phyloP scores from a whole-genome alignment of 2,329 filamentous ascomycete genomes.

The Laburnicola sp. region DNA sequence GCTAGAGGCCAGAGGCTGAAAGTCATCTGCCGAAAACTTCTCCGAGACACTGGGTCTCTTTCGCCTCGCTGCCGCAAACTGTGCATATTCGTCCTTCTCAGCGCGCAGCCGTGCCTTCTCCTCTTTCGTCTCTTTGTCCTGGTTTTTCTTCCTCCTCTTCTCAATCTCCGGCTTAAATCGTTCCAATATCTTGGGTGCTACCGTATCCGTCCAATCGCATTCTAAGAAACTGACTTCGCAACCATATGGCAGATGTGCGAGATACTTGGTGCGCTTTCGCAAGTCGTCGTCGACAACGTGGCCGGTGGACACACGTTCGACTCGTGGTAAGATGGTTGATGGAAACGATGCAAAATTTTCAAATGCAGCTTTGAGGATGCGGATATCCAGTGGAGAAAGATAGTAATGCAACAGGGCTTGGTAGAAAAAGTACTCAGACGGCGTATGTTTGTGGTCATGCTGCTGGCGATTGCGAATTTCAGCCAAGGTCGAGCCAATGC shows the following conservation, averaged over 20 bases:
- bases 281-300: constrained; percentile 83
- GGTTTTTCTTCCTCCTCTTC: constrained; percentile 73
- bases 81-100: constrained; percentile 75
- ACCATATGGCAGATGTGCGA: constrained; percentile 84
- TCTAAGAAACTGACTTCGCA: constrained; percentile 90
- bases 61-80: constrained; percentile 67
- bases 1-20: constrained; percentile 44
- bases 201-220: constrained; percentile 93
- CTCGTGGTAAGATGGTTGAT: constrained; percentile 79
- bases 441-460: constrained; percentile 50
- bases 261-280: constrained; percentile 81
- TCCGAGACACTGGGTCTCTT: constrained; percentile 59
- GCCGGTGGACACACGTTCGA: constrained; percentile 86
- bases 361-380: constrained; percentile 87
- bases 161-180: constrained; percentile 78
- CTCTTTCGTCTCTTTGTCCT: constrained; percentile 81
- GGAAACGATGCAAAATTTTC: constrained; percentile 81
- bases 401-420: constrained; percentile 86
- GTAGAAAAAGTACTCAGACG: constrained; percentile 79
- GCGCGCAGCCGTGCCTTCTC: constrained; percentile 83
- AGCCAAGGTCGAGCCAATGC: constrained; percentile 48
- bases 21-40: constrained; percentile 55
- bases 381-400: constrained; percentile 85
- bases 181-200: constrained; percentile 72
- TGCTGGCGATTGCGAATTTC: constrained; percentile 51